These are phyloP conservation scores for Suillus variegatus DNA, from an alignment of 768 basidiomycete genomes.

Conservation along the genomic window DNA sequence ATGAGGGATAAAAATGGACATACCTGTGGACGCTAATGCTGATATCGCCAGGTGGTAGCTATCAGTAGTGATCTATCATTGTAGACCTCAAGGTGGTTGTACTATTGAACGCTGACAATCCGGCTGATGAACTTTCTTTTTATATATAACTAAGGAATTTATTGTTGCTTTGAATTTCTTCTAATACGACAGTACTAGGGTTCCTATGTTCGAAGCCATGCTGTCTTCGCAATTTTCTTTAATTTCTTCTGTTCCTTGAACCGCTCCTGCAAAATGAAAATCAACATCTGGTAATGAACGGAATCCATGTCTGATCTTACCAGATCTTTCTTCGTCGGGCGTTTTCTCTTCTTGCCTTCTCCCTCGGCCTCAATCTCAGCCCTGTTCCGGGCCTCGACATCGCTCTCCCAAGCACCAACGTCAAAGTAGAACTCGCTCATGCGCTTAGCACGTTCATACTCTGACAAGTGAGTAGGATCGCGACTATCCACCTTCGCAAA, in stretches of 20 bases:
- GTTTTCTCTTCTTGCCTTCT: slow-evolving; percentile 74
- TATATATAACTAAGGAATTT: background rate
- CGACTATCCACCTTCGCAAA: slow-evolving; percentile 69
- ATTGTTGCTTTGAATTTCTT: background rate
- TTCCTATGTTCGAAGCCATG: slow-evolving; percentile 73
- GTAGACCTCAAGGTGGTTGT: background rate
- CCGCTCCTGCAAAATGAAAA: slow-evolving; percentile 55
- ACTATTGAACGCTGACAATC: background rate
- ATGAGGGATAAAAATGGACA: background rate
- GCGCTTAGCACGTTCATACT: slow-evolving; percentile 73
- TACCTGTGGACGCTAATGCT: background rate
- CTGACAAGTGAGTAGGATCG: slow-evolving; percentile 74
- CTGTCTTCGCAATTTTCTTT: slow-evolving; percentile 88
- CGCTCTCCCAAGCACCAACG: slow-evolving; percentile 74
- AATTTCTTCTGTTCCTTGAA: slow-evolving; percentile 80
- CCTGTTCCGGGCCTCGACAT: slow-evolving; percentile 51
- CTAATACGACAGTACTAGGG: background rate
- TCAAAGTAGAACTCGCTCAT: slow-evolving; percentile 93
- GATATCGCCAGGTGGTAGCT: background rate
- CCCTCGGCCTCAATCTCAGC: slow-evolving; percentile 41
- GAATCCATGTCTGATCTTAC: slow-evolving; percentile 43
- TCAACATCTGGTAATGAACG: slow-evolving; percentile 8
- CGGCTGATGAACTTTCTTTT: background rate
- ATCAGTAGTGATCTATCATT: background rate
- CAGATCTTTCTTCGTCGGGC: slow-evolving; percentile 81